Base-by-base conservation (phyloP, 257 asterid species). In the Solanum tacnaense region DNA sequence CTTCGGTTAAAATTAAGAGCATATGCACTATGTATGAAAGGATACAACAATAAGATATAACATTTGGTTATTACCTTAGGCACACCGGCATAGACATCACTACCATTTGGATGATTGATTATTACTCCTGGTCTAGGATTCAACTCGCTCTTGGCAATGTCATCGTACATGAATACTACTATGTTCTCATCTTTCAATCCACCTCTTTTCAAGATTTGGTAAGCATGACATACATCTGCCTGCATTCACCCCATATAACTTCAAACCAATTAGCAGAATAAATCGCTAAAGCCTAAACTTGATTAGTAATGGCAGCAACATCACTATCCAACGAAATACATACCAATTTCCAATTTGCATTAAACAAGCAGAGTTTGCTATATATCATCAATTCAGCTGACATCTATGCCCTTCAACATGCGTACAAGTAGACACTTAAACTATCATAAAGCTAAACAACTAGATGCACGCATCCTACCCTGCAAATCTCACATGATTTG, bases 151-250 rank as follows among this genome's bases (percentile, higher is more conserved):
- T 65, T 89, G 5, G 98, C 99, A 5, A 97, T 97, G 87, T 97
- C 99, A 89, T 97, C 98, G 11, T 95, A 96, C 98, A 97, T 97
- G 93, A 97, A 96, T 46, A 95, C 98, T 4, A 97, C 89, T 29
- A 97, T 96, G 90, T 97, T 93, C 89, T 96, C 98, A 25, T 97
- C 99, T 87, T 90, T 93, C 90, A 97, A 65, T 16, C 98, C 99
- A 25, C 99, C 99, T 89, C 70, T 95, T 88, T 93, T 97, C 79
- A 97, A 90, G 67, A 97, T 89, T 92, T 97, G 99, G 89, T 96
- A 96, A 1, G 99, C 98, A 87, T 97, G 99, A 88, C 98, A 97
- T 71, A 96, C 92, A 87, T 97, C 99, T 23, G 99, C 96, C 99
- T 96, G 87, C 91, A 88, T 72, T 87, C 84, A 21, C n/a, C 86